Conservation (phyloP, 225 moss, liverwort and hornwort species). For the Neckera pumila region DNA sequence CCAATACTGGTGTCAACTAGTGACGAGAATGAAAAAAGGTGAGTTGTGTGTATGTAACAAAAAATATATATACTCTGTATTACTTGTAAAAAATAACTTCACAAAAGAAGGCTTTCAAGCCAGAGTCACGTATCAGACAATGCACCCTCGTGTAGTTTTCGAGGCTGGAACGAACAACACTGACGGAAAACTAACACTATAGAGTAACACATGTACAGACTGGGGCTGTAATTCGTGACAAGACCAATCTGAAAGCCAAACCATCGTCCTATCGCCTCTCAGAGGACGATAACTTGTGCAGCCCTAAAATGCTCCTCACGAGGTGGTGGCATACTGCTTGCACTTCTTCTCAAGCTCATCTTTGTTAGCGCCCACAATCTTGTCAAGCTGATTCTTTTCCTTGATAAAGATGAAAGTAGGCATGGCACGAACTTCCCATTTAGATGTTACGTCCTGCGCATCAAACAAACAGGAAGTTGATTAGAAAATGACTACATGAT, state of each 20-base stretch:
- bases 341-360: constrained; percentile 65
- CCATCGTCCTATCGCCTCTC: neutral
- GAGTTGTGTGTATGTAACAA: neutral
- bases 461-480: neutral
- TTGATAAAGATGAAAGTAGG: constrained; percentile 85
- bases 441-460: constrained; percentile 30
- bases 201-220: neutral
- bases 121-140: neutral
- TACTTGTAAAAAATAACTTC: neutral
- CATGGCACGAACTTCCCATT: constrained; percentile 87
- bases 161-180: neutral
- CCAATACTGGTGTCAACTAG: neutral
- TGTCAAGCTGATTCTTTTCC: constrained; percentile 47
- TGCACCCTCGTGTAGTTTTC: neutral
- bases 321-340: neutral
- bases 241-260: neutral
- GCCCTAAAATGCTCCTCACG: neutral
- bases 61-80: neutral
- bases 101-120: neutral
- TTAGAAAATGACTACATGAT: neutral
- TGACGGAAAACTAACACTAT: neutral
- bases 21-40: neutral
- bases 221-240: neutral
- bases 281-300: neutral
- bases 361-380: constrained; percentile 78